Conservation (phyloP, 495 filamentous ascomycete genomes). For the Aspergillus panamensis region DNA sequence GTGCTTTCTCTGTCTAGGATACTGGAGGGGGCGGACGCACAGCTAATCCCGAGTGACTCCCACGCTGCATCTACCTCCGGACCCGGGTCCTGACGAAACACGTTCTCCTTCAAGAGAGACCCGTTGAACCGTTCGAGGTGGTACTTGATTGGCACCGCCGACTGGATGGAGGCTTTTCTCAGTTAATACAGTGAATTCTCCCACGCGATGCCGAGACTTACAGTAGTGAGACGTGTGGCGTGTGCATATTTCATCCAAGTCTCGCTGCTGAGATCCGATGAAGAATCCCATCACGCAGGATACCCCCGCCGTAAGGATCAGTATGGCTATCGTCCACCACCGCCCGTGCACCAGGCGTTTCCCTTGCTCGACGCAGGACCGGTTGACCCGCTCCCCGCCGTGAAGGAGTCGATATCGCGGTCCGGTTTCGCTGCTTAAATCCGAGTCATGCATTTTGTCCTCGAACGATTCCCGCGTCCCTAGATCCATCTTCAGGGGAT, state of each 20-base stretch:
- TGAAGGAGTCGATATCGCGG: constrained; percentile 7
- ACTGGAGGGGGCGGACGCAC: constrained; percentile 21
- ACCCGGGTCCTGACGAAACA: constrained; percentile 48
- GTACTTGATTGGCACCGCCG: constrained; percentile 11
- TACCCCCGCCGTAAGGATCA: background rate
- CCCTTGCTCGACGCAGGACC: background rate
- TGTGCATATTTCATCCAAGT: constrained; percentile 14
- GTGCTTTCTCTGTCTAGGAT: too few species aligned
- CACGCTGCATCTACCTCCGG: constrained; percentile 58
- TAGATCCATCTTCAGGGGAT: constrained; percentile 9
- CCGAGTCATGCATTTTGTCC: constrained; percentile 6
- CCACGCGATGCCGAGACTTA: background rate
- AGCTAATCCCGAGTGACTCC: constrained; percentile 51
- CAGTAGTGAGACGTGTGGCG: constrained; percentile 15
- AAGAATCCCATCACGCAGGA: constrained; percentile 11
- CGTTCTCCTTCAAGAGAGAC: constrained; percentile 49
- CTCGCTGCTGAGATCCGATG: constrained; percentile 6
- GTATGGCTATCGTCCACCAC: constrained; percentile 4
- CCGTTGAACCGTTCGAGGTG: constrained; percentile 43
- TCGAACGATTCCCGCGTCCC: background rate
- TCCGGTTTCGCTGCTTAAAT: background rate
- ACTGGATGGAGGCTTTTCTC: constrained; percentile 11
- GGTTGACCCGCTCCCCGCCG: background rate
- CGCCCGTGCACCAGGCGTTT: background rate
- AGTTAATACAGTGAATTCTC: background rate